These are phyloP conservation scores for Nannochloropsis gaditana DNA, from an alignment of 108 stramenopile species.

Conservation along the genomic window DNA sequence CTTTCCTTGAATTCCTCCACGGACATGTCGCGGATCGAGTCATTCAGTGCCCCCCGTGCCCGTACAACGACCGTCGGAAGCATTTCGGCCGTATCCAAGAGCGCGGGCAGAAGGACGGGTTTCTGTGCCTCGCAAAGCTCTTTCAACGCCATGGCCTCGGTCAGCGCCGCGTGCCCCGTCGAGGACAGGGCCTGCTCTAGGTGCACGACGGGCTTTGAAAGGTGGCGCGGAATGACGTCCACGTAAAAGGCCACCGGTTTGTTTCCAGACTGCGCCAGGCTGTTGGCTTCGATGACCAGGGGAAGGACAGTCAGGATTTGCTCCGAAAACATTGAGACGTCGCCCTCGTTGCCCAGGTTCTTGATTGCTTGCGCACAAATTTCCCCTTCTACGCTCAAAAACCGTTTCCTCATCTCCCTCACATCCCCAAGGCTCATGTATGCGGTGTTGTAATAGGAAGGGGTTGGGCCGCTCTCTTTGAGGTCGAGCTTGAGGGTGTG, in stretches of 20 bases:
- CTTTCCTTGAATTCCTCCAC: not conserved
- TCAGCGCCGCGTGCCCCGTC: not conserved
- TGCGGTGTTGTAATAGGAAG: constrained; percentile 9
- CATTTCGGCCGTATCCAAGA: not conserved
- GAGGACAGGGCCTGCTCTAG: not conserved
- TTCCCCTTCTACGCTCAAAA: not conserved
- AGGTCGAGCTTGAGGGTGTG: not conserved
- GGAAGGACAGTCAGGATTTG: not conserved
- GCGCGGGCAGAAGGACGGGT: not conserved
- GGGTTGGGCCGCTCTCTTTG: not conserved
- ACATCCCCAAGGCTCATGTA: not conserved
- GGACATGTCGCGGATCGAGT: constrained; percentile 19
- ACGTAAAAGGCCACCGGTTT: not conserved
- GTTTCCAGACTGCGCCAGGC: not conserved
- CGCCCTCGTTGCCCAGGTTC: constrained; percentile 8
- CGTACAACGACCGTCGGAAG: not conserved
- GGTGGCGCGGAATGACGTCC: not conserved
- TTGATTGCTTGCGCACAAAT: not conserved
- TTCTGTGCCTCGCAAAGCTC: not conserved
- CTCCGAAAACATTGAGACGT: not conserved
- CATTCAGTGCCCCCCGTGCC: not conserved
- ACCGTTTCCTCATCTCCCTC: not conserved
- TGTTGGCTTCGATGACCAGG: constrained; percentile 6
- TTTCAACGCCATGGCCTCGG: not conserved
- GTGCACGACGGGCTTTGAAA: not conserved